Percentiles rank a stretch among this genome's conserved stretches.
Evolutionary conservation across 805 yeast genomes (phyloP).

Genomic region (Metschnikowia cubensis): DNA sequence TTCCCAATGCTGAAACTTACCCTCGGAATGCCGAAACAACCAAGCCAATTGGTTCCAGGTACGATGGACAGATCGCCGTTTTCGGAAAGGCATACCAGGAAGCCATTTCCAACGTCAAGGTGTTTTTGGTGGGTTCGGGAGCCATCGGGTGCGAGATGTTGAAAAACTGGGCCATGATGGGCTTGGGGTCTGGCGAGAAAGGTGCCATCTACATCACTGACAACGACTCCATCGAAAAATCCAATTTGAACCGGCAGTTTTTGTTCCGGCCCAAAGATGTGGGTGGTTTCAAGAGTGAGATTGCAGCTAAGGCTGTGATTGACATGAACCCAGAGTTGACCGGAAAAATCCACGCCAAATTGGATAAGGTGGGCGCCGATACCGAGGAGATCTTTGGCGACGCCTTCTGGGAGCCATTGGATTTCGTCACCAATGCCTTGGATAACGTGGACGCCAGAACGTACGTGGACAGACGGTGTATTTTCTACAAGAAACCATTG

Average conservation of each 20-base stretch:
- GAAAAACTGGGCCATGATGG: constrained; percentile 97
- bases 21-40: constrained; percentile 70
- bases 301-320: constrained; percentile 79
- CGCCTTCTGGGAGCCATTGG: constrained; percentile 76
- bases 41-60: constrained; percentile 73
- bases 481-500: constrained; percentile 84
- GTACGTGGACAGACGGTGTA: constrained; percentile 95
- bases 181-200: constrained; percentile 85
- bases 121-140: constrained; percentile 94
- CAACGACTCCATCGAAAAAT: constrained; percentile 91
- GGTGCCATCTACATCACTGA: constrained; percentile 88
- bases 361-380: constrained; percentile 91
- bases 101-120: constrained; percentile 67
- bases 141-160: constrained; percentile 99
- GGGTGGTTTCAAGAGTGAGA: constrained; percentile 85
- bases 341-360: constrained; percentile 70
- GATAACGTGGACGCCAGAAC: constrained; percentile 98
- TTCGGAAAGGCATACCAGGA: constrained; percentile 80
- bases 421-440: constrained; percentile 91
- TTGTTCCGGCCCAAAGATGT: constrained; percentile 93
- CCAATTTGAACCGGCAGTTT: constrained; percentile 94
- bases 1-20: constrained; percentile 58
- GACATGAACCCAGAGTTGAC: constrained; percentile 80
- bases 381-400: constrained; percentile 86
- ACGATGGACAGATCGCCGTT: constrained; percentile 94